Evolutionary conservation across 176 grass and related monocot genomes (phyloP), one percentile per base, ranked within the genome.

Genomic region (Juncus inflexus): DNA sequence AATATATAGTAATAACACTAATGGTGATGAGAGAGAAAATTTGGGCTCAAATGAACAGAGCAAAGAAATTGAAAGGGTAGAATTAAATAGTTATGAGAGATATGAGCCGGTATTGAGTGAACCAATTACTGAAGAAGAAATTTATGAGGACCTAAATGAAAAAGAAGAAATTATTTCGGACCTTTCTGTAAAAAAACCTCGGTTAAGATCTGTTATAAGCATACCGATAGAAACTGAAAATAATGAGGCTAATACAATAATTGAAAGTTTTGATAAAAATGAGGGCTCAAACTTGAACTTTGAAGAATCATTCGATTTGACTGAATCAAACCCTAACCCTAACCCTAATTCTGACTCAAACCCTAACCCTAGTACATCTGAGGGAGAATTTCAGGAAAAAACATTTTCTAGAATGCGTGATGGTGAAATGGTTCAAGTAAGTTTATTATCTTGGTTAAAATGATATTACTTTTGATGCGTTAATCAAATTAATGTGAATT

Each of bases 371-470:
- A 75, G 28, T 35, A 86, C 64, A 35, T 73, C 28, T 62, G 62
- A 60, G 41, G 54, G 9, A 58, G 81, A 96, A n/a, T 99, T 86
- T 55, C 67, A 99, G 78, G 77, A 99, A 63, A 92, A 84, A 69
- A 92, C 85, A 53, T 86, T 94, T 74, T 92, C 95, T 76, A 99
- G 85, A 73, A 90, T 80, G 86, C 89, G 78, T 74, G 95, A 94
- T 52, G 95, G 95, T 63, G 95, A 99, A 56, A 16, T 62, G 1
- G 85, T 99, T 15, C 71, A 92, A 88, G 95, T 90, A 64, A 83
- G 72, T 77, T 50, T 28, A 9, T 40, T 28, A 28, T 28, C 19
- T 28, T 28, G 19, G 19, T 28, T 28, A 28, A 28, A 28, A 28
- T 10, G 14, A 2, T 73, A 12, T 74, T 49, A 12, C 19, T 79